These are phyloP conservation scores for Mucor plumbeus DNA, from an alignment of 371 early-diverging fungal genomes.

Conservation along the genomic window DNA sequence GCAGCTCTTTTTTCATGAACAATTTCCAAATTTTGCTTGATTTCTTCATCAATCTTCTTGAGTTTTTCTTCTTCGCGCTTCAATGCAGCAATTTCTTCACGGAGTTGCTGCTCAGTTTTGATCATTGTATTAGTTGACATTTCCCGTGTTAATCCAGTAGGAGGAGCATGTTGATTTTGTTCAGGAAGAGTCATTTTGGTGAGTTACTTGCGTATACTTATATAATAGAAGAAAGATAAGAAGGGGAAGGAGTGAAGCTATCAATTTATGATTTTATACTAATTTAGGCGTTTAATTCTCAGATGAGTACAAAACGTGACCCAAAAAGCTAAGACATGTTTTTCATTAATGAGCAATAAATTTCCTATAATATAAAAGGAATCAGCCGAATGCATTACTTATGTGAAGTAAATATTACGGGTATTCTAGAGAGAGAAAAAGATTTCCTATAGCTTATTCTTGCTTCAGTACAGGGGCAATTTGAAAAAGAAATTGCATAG, in stretches of 20 bases:
- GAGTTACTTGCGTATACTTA: no score
- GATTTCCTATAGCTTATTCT: no score
- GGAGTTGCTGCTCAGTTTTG: constrained; percentile 15
- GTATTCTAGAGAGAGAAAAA: no score
- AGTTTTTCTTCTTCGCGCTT: constrained; percentile 22
- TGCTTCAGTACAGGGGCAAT: no score
- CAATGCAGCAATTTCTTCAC: constrained; percentile 23
- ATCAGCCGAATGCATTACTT: no score
- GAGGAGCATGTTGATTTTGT: background rate
- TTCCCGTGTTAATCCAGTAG: constrained; percentile 9
- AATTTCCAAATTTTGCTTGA: constrained; percentile 17
- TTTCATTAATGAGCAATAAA: background rate
- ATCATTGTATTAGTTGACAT: constrained; percentile 5
- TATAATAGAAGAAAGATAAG: background rate
- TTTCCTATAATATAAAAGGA: background rate
- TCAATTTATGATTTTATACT: constrained; percentile 1
- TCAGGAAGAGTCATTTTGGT: background rate
- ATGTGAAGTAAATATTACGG: no score
- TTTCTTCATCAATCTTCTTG: constrained; percentile 15
- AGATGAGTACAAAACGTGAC: background rate
- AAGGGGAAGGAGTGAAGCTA: background rate
- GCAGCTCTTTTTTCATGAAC: constrained; percentile 19
- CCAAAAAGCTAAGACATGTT: background rate
- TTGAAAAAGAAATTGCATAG: no score
- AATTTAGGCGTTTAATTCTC: background rate